Evolutionary conservation across 495 filamentous ascomycete species (phyloP), one percentile per base, ranked within the genome.

Genomic region (Penicillium atrosanguineum): DNA sequence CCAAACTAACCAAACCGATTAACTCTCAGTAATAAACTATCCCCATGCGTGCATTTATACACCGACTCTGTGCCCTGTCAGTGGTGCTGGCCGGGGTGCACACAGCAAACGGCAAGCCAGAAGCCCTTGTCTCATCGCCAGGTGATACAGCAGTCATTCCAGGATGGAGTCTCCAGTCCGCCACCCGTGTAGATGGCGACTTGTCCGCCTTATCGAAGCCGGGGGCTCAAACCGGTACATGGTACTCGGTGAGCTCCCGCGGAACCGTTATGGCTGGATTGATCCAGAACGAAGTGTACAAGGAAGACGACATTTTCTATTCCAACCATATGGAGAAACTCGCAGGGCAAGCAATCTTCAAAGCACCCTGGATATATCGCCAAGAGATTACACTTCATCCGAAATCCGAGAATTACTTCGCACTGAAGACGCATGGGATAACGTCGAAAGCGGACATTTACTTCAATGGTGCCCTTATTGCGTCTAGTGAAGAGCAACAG

Each of bases 361-460:
- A 63, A 3, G 72, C 76, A 1, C 79, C 84, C 0, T 87, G 83
- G 83, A 56, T 85, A 8, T 87, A 85, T 56, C 77, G 83, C n/a
- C 62, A 81, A 20, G 80, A 85, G 51, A 79, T 86, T 50, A 50
- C 50, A 1, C 52, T 85, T 31, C 65, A 51, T 3, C 66, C 73
- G 1, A 50, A 48, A 0, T 29, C 62, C 0, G 76, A 70, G 4
- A 60, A 79, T 23, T 75, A 83, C 56, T 78, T 79, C 55, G 69
- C 77, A 15, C 64, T 87, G 18, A 63, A 74, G 19, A 86, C 82
- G 0, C 70, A 86, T 46, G 84, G 84, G 6, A 81, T 87, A 39
- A 81, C 76, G 0, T 84, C 83, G 6, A 79, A 73, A 29, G 84
- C 80, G 9, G 83, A 86, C 48, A 78, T 87, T 15, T 85, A 69